A percentile compares a stretch with the other conserved stretches of the same genome.
Evolutionary conservation across 1,284 basidiomycete species (phyloP).

Genomic region (Cutaneotrichosporon arboriforme): DNA sequence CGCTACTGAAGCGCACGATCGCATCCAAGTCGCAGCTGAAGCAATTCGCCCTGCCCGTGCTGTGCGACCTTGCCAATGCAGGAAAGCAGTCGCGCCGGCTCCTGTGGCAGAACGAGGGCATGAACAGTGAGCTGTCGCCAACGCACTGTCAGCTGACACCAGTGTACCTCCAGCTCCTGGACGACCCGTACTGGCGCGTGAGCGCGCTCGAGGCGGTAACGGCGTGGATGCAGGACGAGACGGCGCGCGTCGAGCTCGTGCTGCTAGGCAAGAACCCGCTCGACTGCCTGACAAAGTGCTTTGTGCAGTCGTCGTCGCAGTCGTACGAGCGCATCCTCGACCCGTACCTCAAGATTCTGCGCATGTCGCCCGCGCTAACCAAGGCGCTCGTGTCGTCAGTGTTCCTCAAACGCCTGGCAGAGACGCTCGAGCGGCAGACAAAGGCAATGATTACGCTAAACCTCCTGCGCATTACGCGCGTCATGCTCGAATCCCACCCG

Average conservation of each 20-base stretch:
- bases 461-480: conserved; percentile 74
- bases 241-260: conserved; percentile 83
- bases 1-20: conserved; percentile 80
- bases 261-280: conserved; percentile 65
- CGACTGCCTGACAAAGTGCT: conserved; percentile 72
- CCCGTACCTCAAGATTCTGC: conserved; percentile 79
- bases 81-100: conserved; percentile 82
- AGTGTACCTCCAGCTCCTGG: conserved; percentile 77
- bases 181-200: conserved; percentile 93
- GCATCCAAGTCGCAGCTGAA: conserved; percentile 82
- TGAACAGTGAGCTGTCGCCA: conserved; percentile 49
- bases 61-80: conserved; percentile 90
- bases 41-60: conserved; percentile 91
- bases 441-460: conserved; percentile 87
- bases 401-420: conserved; percentile 81
- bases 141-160: conserved; percentile 22
- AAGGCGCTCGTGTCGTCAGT: conserved; percentile 64
- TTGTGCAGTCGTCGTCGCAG: conserved; percentile 78
- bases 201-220: conserved; percentile 85
- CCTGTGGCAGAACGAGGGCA: conserved; percentile 81
- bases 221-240: conserved; percentile 94
- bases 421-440: conserved; percentile 64
- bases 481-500: conserved; percentile 81
- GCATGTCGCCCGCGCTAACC: conserved; percentile 68
- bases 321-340: conserved; percentile 94